phyloP scores from a whole-genome alignment of 2,329 filamentous ascomycete genomes.

The Epichloe bromicola region DNA sequence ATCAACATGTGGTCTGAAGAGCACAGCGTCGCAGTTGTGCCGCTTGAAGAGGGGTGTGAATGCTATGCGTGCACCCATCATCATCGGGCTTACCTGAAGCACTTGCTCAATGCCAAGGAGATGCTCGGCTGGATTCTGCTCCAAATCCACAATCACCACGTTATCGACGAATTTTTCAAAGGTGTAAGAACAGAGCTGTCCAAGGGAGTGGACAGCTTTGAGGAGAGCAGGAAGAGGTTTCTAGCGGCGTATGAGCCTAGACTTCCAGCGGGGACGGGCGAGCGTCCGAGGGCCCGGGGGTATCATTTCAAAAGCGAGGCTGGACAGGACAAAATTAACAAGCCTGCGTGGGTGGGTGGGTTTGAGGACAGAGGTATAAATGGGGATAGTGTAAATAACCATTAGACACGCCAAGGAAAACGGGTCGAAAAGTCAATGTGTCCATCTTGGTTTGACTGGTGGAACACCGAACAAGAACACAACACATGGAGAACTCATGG shows the following conservation, averaged over 20 bases:
- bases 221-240: slow-evolving; percentile 32
- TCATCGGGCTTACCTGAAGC: slow-evolving; percentile 76
- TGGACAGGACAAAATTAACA: slow-evolving; percentile 53
- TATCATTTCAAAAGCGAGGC: slow-evolving; percentile 69
- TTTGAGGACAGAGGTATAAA: not conserved
- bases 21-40: slow-evolving; percentile 48
- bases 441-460: too few species aligned
- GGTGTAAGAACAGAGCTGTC: slow-evolving; percentile 53
- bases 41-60: slow-evolving; percentile 50
- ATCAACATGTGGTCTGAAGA: slow-evolving; percentile 61
- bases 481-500: too few species aligned
- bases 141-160: slow-evolving; percentile 79
- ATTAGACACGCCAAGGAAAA: not conserved
- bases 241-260: slow-evolving; percentile 48
- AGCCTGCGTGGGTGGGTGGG: slow-evolving; percentile 45
- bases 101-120: slow-evolving; percentile 79
- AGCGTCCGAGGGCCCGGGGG: slow-evolving; percentile 66
- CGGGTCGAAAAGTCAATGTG: too few species aligned
- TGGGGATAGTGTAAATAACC: not conserved
- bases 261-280: slow-evolving; percentile 61
- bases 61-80: slow-evolving; percentile 81
- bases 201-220: slow-evolving; percentile 45
- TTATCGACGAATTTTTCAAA: slow-evolving; percentile 60
- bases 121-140: slow-evolving; percentile 94
- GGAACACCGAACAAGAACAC: too few species aligned